Base-by-base conservation (phyloP, 805 yeast genomes). In the Saturnispora ahearnii region DNA sequence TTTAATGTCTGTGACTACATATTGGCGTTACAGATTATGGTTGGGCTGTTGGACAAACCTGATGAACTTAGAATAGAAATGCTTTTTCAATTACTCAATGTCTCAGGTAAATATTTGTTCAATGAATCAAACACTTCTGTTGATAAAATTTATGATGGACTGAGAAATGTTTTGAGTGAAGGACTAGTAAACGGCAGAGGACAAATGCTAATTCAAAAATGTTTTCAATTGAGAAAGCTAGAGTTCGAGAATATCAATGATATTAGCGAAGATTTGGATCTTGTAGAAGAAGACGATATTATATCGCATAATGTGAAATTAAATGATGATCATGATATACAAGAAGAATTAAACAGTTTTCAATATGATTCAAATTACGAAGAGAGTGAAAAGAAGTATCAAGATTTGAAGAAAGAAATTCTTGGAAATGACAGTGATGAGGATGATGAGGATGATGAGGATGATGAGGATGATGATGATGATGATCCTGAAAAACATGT, bases 241-340 rank as follows among this genome's bases (percentile, higher is more conserved):
- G 70, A 71, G 4, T 80, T 70, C 52, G 43, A 49, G 13, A 68
- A 67, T 2, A 62, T 58, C 37, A 74, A 74, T 4, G 55, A 65
- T 0, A 57, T 82, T 2, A 66, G 66, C 4, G 66, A 68, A 18
- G 78, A 67, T 3, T 66, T 83, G 26, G 89, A 83, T 62, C 61
- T 78, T 44, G 83, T 83, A 0, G 84, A 79, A 30, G 83, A 78
- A 18, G 82, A 79, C 0, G 89, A 83, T 51, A 73, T 72, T 50
- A 65, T 73, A 5, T 71, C 79, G 0, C 89, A 84, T 59, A 64
- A 72, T 45, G 57, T 84, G 4, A 74, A 73, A 24, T 63, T 85
- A 30, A 81, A 78, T 47, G 85, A 76, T 45, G 65, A 68, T 32
- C 60, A 79, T 18, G 68, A 73, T 38, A 70, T 75, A 1, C 69